Evolutionary conservation across 306 rosid species (phyloP).

Genomic region (Lagenaria siceraria): DNA sequence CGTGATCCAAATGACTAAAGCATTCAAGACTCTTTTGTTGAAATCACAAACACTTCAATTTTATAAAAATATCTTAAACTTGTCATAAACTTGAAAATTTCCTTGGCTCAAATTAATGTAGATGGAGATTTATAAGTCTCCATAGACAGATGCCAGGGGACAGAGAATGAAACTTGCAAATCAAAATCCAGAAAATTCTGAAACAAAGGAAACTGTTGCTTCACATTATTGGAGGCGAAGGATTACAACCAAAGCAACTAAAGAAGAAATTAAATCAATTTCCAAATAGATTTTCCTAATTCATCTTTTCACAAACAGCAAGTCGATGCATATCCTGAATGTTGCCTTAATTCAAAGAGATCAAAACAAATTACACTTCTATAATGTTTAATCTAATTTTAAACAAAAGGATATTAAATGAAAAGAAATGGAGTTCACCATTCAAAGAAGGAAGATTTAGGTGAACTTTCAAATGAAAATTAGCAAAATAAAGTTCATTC

Average conservation of each 20-base stretch:
- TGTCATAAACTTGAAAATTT: neutral
- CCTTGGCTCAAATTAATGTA: neutral
- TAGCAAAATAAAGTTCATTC: neutral
- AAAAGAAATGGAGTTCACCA: neutral
- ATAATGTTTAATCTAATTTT: neutral
- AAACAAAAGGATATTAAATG: neutral
- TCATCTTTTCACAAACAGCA: neutral
- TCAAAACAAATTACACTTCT: neutral
- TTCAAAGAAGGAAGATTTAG: neutral
- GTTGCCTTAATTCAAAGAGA: neutral
- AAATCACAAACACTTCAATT: neutral
- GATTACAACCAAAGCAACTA: neutral
- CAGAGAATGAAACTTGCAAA: constrained; percentile 4
- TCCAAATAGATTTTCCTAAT: neutral
- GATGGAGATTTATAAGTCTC: neutral
- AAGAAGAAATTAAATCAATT: neutral
- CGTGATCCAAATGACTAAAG: neutral
- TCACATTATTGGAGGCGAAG: neutral
- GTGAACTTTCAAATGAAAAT: neutral
- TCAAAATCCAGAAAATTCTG: neutral
- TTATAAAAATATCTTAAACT: neutral
- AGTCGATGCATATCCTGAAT: neutral
- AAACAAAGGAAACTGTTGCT: neutral
- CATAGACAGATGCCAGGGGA: neutral
- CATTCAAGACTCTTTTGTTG: neutral